A percentile compares a stretch with the other conserved stretches of the same genome.
These are phyloP conservation scores for Actinomucor elegans DNA, from an alignment of 371 early-diverging fungal genomes.

Conservation along the genomic window DNA sequence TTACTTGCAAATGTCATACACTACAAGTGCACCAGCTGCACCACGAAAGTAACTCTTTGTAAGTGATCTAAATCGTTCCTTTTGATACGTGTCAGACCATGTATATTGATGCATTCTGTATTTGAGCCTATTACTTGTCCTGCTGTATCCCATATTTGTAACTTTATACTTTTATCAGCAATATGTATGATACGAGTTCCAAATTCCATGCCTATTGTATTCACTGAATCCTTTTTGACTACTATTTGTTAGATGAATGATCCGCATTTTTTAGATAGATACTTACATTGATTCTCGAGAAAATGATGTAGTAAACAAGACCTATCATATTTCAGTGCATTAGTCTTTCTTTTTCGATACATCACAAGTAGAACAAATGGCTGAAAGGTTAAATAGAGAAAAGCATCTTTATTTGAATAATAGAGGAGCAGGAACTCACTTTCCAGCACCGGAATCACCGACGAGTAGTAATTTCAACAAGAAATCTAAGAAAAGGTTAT, in stretches of 20 bases:
- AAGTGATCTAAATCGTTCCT: constrained; percentile 83
- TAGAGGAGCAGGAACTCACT: constrained; percentile 34
- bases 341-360: neutral
- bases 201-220: constrained; percentile 74
- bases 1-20: constrained; percentile 71
- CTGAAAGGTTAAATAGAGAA: too few species aligned
- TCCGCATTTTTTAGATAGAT: neutral
- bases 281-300: constrained; percentile 63
- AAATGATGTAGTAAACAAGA: constrained; percentile 69
- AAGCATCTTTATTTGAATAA: too few species aligned
- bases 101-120: too few species aligned
- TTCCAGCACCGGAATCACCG: constrained; percentile 67
- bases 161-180: constrained; percentile 64
- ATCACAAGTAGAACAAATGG: neutral
- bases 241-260: neutral
- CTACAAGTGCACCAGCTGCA: constrained; percentile 69
- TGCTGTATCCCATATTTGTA: constrained; percentile 89
- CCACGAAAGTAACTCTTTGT: constrained; percentile 75
- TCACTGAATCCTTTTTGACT: constrained; percentile 64
- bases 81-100: neutral
- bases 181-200: constrained; percentile 67
- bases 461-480: constrained; percentile 60
- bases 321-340: constrained; percentile 41
- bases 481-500: constrained; percentile 40
- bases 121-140: constrained; percentile 60